Base-by-base conservation (phyloP, 2,329 filamentous ascomycete species). In the Colletotrichum trifolii region DNA sequence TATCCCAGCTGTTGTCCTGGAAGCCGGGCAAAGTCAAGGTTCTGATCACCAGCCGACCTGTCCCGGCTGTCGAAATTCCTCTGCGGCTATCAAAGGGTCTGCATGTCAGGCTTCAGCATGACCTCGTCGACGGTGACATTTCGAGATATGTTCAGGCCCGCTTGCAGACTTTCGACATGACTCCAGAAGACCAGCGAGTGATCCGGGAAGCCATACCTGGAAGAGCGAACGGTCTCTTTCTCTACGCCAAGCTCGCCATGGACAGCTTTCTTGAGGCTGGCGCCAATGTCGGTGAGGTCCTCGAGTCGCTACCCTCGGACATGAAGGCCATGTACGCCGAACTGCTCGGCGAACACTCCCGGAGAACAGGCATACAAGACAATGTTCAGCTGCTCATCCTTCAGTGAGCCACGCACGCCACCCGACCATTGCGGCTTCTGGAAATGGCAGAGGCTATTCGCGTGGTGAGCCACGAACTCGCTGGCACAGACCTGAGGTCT, bases 181-280 rank as follows among this genome's bases (percentile, higher is more conserved):
- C 71, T 3, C 46, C 67, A 34, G 46, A 58, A 2, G 60, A 74
- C 8, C 67, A 64, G 54, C 35, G 48, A 34, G 17, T 66, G 9
- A 78, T 73, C 49, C 66, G 59, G 35, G 59, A 73, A 8, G 74
- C 76, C 0, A 72, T 82, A 3, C 75, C 74, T 3, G 75, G 75
- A 3, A 69, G 71, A 4, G 78, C 77, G 0, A 76, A 79, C n/a
- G 81, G 80, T 0, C 68, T 82, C 1, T 83, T 83, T 60, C 72
- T 83, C 5, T 82, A 81, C 63, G 79, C 80, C 1, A 76, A 75
- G 45, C 74, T 83, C 3, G 76, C 78, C 8, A 76, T 82, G 73
- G 79, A 83, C 17, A 71, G 76, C 15, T 72, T 77, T 35, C 68
- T 76, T 9, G 66, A 71, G n/a, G 65, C 68, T 1, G 69, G 69